phyloP scores from a whole-genome alignment of 2,329 filamentous ascomycete genomes.

The Harringtonia lauricola region DNA sequence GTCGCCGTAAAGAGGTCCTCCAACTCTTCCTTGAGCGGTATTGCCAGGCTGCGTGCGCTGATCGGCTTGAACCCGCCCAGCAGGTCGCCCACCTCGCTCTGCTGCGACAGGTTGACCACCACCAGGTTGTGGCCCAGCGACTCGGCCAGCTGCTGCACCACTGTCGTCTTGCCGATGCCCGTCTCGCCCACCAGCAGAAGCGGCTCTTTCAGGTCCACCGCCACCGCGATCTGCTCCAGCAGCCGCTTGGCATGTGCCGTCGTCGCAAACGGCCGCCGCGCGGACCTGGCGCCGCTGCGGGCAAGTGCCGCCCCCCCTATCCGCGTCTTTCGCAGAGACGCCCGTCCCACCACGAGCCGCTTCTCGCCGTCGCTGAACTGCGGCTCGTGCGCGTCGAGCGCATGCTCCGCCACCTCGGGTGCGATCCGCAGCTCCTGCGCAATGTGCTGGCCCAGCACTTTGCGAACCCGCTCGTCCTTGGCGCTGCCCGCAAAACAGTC shows the following conservation, averaged over 20 bases:
- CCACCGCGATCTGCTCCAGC: conserved; percentile 78
- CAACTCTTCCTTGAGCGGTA: conserved; percentile 89
- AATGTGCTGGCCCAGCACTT: conserved; percentile 54
- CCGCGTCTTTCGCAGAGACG: conserved; percentile 43
- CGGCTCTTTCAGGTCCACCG: conserved; percentile 76
- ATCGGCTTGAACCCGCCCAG: conserved; percentile 95
- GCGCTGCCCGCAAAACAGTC: conserved; percentile 86
- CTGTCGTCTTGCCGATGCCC: conserved; percentile 94
- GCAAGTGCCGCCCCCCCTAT: no score
- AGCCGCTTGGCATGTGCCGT: conserved; percentile 76
- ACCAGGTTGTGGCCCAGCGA: conserved; percentile 77
- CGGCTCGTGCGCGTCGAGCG: conserved; percentile 63
- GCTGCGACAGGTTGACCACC: conserved; percentile 92
- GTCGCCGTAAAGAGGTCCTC: conserved; percentile 80
- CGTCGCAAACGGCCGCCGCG: conserved; percentile 64
- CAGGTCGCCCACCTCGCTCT: conserved; percentile 93
- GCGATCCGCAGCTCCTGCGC: conserved; percentile 83
- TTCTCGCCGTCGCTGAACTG: conserved; percentile 50
- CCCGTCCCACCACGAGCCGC: conserved; percentile 55
- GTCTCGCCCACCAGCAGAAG: conserved; percentile 95
- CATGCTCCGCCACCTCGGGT: conserved; percentile 68
- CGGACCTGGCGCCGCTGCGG: conserved; percentile 18
- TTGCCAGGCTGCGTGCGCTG: conserved; percentile 74
- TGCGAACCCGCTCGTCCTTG: conserved; percentile 51
- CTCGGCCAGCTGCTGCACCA: conserved; percentile 83